A percentile compares a stretch with the other conserved stretches of the same genome.
phyloP scores from a whole-genome alignment of 2,329 filamentous ascomycete genomes.

The Uncinocarpus reesii region DNA sequence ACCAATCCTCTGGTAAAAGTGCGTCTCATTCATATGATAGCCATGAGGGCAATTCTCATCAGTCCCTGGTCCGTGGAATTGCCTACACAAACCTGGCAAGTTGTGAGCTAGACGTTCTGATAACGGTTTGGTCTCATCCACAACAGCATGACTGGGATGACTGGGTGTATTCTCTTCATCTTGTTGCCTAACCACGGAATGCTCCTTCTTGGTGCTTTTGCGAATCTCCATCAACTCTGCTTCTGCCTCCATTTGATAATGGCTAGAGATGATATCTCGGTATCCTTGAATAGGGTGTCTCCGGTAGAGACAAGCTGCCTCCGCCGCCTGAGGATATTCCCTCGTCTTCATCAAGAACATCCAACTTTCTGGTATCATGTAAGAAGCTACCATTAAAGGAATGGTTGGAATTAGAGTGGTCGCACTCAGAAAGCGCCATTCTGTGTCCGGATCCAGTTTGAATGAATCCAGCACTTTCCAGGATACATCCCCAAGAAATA shows the following conservation, averaged over 20 bases:
- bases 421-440: conserved; percentile 10
- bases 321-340: conserved; percentile 7
- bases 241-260: conserved; percentile 13
- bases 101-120: conserved; percentile 6
- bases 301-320: conserved; percentile 9
- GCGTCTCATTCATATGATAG: conserved; percentile 9
- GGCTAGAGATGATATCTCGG: conserved; percentile 11
- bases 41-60: conserved; percentile 3
- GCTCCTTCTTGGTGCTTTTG: neutral
- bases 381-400: conserved; percentile 8
- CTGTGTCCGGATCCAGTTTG: neutral
- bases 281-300: conserved; percentile 8
- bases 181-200: neutral
- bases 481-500: conserved; percentile 8
- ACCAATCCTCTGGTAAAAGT: conserved; percentile 6
- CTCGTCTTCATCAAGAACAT: conserved; percentile 12
- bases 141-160: neutral
- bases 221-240: conserved; percentile 9
- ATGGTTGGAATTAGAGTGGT: conserved; percentile 11
- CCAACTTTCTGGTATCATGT: conserved; percentile 11
- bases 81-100: conserved; percentile 4
- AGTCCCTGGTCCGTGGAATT: neutral
- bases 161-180: conserved; percentile 4
- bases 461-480: conserved; percentile 8
- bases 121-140: conserved; percentile 6